These are phyloP conservation scores for Fusarium mundagurra DNA, from an alignment of 2,329 filamentous ascomycete genomes.

Conservation along the genomic window DNA sequence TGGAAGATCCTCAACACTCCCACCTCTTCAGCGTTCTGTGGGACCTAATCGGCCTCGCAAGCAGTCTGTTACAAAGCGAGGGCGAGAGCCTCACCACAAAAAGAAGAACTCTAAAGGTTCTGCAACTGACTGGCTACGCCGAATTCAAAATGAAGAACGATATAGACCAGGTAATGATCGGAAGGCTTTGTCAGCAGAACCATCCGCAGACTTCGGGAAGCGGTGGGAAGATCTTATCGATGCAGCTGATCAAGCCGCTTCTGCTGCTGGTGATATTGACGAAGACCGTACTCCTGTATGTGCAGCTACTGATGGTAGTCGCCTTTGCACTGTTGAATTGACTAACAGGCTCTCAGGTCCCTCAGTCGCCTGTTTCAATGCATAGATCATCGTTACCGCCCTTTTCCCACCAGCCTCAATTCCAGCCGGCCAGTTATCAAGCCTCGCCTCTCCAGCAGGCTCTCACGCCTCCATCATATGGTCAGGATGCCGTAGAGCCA, in stretches of 20 bases:
- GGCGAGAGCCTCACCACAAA: slow-evolving; percentile 80
- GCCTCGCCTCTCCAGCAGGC: slow-evolving; percentile 92
- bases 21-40: slow-evolving; percentile 79
- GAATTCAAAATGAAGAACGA: slow-evolving; percentile 69
- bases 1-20: slow-evolving; percentile 86
- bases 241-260: slow-evolving; percentile 77
- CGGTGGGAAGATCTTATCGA: slow-evolving; percentile 97
- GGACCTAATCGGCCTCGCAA: slow-evolving; percentile 81
- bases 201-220: slow-evolving; percentile 82
- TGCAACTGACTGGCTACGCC: slow-evolving; percentile 72
- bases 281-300: slow-evolving; percentile 87
- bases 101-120: slow-evolving; percentile 77
- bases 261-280: slow-evolving; percentile 89
- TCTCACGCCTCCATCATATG: slow-evolving; percentile 82
- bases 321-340: slow-evolving; percentile 17
- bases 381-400: slow-evolving; percentile 71
- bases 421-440: slow-evolving; percentile 75
- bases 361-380: slow-evolving; percentile 72
- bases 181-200: slow-evolving; percentile 89
- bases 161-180: slow-evolving; percentile 75
- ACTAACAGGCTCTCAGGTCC: slow-evolving; percentile 58
- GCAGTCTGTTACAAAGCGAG: slow-evolving; percentile 84
- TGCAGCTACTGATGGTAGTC: neutral
- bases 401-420: slow-evolving; percentile 67
- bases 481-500: slow-evolving; percentile 75